Evolutionary conservation across 1,284 basidiomycete genomes (phyloP), one percentile per base, ranked within the genome.

Genomic region (Cryptococcus sp.): DNA sequence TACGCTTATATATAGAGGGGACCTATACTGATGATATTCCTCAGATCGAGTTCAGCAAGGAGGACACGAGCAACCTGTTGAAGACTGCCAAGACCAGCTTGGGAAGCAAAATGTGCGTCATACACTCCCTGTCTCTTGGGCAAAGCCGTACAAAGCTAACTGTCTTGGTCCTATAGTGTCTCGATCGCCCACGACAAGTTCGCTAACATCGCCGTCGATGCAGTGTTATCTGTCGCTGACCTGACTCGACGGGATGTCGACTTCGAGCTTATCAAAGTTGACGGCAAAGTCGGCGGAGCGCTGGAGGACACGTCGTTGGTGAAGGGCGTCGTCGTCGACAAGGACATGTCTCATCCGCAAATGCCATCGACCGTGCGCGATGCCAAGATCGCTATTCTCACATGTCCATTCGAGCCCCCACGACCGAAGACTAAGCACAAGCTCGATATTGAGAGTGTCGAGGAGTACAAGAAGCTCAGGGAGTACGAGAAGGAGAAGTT

Each of bases 351-450:
- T 22, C 95, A 99, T 75, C 91, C 95, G 10, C 93, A 97, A 80
- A 99, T 99, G 95, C 95, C 95, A 11, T 86, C 86, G 59, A 84
- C 82, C 47, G 88, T 99, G 66, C 84, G 83, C 67, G 90, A 99
- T 76, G 95, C 96, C 60, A 88, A 88, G 67, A 84, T 99, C 60
- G 95, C 95, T 20, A 99, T 99, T 75, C 86, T 99, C 53, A 99
- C 95, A 48, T 99, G 96, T 80, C 93, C 95, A 20, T 98, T 99
- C 74, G 95, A 99, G 78, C 95, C 95, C 11, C 95, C 96, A 15
- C 88, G 96, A 41, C 95, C 95, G 50, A 99, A 99, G 84, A 99
- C 95, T 20, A 99, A 99, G 82, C 95, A 99, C 81, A 95, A 99
- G 81, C 83, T 99, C 49, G 95, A 99, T 75, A 98, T 99, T 74